These are phyloP conservation scores for Pseudogymnoascus sp. DNA, from an alignment of 2,329 filamentous ascomycete species.

Conservation along the genomic window DNA sequence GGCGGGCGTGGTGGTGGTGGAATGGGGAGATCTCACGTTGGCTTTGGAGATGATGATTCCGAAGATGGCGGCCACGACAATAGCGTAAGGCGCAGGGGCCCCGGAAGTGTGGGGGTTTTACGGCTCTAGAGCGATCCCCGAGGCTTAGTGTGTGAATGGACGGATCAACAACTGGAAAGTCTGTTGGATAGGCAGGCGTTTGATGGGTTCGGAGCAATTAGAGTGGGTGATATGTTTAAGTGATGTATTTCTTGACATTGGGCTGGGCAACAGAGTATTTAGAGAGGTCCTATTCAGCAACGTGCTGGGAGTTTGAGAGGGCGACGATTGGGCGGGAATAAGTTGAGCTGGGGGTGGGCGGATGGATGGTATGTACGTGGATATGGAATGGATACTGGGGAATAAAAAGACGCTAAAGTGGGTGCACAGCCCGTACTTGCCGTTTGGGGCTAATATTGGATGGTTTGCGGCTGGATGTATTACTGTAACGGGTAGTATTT, in stretches of 20 bases:
- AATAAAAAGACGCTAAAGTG: neutral
- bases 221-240: neutral
- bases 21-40: neutral
- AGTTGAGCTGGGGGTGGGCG: neutral
- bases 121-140: neutral
- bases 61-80: neutral
- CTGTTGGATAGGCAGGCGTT: neutral
- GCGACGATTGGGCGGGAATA: neutral
- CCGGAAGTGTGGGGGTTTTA: neutral
- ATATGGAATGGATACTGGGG: neutral
- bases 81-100: constrained; percentile 1
- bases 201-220: neutral
- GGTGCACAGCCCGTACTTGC: neutral
- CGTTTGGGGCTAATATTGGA: neutral
- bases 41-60: neutral
- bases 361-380: neutral
- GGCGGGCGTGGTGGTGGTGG: neutral
- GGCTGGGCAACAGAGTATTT: neutral
- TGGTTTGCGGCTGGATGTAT: neutral
- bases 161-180: neutral
- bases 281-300: neutral
- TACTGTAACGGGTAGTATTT: neutral
- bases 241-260: neutral
- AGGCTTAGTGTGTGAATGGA: neutral
- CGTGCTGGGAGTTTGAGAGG: neutral